These are phyloP conservation scores for Plasmopara muralis DNA, from an alignment of 352 stramenopile genomes.

Conservation along the genomic window DNA sequence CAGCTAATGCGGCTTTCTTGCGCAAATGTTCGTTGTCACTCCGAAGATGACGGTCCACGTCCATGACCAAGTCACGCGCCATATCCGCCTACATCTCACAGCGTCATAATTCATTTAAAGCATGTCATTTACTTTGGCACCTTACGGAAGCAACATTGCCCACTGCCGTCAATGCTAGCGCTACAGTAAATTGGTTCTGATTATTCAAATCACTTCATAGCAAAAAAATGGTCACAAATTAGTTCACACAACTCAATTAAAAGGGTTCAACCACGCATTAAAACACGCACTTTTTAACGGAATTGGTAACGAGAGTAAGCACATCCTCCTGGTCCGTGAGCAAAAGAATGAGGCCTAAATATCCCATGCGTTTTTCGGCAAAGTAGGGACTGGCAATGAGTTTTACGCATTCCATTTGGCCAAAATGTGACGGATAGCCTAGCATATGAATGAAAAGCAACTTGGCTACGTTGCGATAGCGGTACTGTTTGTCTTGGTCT, in stretches of 20 bases:
- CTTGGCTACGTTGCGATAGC: constrained; percentile 99
- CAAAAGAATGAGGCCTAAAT: constrained; percentile 96
- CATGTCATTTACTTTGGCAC: neutral
- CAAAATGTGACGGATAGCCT: constrained; percentile 99
- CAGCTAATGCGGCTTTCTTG: constrained; percentile 97
- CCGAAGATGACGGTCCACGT: constrained; percentile 94
- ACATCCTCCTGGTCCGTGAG: constrained; percentile 98
- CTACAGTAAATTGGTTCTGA: constrained; percentile 92
- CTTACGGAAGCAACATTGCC: constrained; percentile 95
- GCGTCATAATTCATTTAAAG: constrained; percentile 3
- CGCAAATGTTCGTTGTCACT: constrained; percentile 93
- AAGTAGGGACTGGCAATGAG: constrained; percentile 98
- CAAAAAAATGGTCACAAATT: constrained; percentile 4
- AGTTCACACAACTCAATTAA: neutral
- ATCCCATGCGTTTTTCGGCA: constrained; percentile 99
- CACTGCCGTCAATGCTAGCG: constrained; percentile 94
- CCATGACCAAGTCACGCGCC: constrained; percentile 95
- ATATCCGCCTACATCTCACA: constrained; percentile 86
- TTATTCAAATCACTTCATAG: constrained; percentile 88
- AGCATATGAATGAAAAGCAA: constrained; percentile 99
- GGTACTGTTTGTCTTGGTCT: constrained; percentile 95
- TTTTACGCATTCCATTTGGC: constrained; percentile 99
- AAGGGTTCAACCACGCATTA: neutral
- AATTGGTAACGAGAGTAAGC: constrained; percentile 99
- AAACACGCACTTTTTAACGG: constrained; percentile 91